phyloP scores from a whole-genome alignment of 257 asterid species.

The Capsicum rhomboideum region DNA sequence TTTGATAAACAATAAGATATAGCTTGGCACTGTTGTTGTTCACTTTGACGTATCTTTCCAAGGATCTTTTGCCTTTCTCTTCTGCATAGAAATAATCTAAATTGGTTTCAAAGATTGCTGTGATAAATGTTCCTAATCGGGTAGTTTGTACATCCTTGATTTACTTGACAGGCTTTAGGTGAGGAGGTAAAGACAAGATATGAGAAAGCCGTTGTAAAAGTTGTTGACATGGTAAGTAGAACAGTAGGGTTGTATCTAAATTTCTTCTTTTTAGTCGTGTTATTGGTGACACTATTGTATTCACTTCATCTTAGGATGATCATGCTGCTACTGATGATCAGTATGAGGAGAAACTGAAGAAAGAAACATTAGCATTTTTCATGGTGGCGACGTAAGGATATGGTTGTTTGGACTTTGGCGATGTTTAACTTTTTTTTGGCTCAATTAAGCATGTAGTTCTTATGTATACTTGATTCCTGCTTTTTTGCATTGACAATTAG shows the following conservation, averaged over 20 bases:
- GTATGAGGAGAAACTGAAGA: conserved; percentile 65
- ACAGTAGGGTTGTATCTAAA: neutral
- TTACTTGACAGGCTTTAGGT: conserved; percentile 39
- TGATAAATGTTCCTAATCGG: neutral
- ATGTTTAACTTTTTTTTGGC: neutral
- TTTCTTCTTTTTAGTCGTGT: neutral
- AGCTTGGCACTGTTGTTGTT: too few relatives aligned
- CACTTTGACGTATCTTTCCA: too few relatives aligned
- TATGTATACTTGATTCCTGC: conserved; percentile 1
- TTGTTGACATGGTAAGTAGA: conserved; percentile 59
- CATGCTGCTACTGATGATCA: conserved; percentile 68
- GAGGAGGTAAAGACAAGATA: conserved; percentile 72
- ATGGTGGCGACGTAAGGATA: conserved; percentile 67
- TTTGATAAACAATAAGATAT: too few relatives aligned
- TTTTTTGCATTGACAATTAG: conserved; percentile 22
- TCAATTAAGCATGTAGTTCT: neutral
- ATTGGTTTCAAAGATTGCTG: neutral
- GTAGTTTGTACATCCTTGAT: neutral
- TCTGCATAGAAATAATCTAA: too few relatives aligned
- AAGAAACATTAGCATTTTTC: conserved; percentile 58
- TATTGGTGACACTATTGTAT: neutral
- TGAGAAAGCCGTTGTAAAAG: conserved; percentile 64
- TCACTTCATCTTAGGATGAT: conserved; percentile 37
- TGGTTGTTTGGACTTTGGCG: neutral
- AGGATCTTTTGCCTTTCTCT: too few relatives aligned